Evolutionary conservation across 345 rosid genomes (phyloP), one percentile per base, ranked within the genome.

Genomic region (Streptanthus diversifolius): DNA sequence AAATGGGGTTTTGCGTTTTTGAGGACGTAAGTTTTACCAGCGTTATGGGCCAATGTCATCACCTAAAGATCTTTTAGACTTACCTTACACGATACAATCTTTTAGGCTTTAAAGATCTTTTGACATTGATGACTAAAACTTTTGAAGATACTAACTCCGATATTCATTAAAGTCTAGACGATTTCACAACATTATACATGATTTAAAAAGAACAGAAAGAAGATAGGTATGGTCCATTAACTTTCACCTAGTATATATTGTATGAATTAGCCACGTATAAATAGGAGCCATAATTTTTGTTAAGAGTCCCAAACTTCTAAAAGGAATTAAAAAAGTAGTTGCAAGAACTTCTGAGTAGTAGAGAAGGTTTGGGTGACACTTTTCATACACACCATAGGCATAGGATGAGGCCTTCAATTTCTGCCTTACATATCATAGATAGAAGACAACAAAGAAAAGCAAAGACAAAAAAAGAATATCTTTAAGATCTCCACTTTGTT

Each of bases 351-450:
- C 71, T 45, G 13, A 24, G 4, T 45, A 3, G 12, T 0, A 45
- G 49, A 73, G 79, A 67, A 68, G 55, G 64, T 68, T 68, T 64
- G 77, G 77, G 71, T 64, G 53, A 55, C 47, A 51, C 59, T 61
- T 68, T 48, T 54, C 5, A 40, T 51, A 52, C 40, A 66, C 57
- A 70, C 75, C 75, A 63, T 53, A 41, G 13, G 63, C 74, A 69
- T 1, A 70, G 82, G 97, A 93, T 90, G 86, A 90, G 93, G 88
- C 81, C 73, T 80, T 80, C 62, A 80, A 17, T 80, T 83, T 68
- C 83, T 70, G 81, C 98, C 97, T 80, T 88, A 84, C 96, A 83
- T 78, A 81, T 66, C 51, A 73, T 68, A 81, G 86, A 81, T 75
- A 80, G 71, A 54, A 52, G 54, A 49, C 48, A 47, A 22, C 12